A percentile compares a stretch with the other conserved stretches of the same genome.
These are phyloP conservation scores for Actinidia arguta DNA, from an alignment of 179 eudicot genomes.

Conservation along the genomic window DNA sequence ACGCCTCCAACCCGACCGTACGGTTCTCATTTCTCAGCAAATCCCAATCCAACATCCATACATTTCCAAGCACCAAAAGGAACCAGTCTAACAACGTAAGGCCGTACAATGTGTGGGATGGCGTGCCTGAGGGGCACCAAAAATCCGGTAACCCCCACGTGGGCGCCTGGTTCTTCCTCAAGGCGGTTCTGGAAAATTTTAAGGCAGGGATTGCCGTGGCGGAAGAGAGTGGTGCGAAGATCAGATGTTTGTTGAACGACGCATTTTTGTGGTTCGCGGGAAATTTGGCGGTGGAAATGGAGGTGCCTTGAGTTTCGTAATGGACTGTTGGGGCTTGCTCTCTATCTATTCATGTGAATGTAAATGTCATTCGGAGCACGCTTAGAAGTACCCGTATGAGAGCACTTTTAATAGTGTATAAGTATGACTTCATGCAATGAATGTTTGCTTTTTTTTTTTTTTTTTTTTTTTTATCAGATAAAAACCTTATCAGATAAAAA, in stretches of 20 bases:
- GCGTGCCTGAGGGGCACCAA: not conserved
- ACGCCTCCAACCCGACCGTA: no score
- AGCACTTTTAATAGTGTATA: no score
- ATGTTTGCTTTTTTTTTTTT: no score
- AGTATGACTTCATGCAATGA: no score
- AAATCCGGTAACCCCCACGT: not conserved
- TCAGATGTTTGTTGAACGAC: conserved; percentile 8
- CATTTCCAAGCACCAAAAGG: not conserved
- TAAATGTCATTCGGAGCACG: no score
- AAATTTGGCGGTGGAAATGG: conserved; percentile 31
- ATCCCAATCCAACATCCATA: no score
- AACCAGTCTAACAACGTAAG: not conserved
- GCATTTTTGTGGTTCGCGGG: conserved; percentile 19
- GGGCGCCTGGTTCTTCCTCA: not conserved
- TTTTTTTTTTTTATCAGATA: no score
- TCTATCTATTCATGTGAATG: conserved; percentile 27
- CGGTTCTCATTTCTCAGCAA: not conserved
- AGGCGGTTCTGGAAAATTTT: not conserved
- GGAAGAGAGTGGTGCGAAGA: not conserved
- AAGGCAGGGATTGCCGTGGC: not conserved
- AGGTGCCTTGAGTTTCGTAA: conserved; percentile 37
- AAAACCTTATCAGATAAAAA: no score
- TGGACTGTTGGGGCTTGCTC: conserved; percentile 32
- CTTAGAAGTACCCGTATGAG: no score
- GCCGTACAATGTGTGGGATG: not conserved